Base-by-base conservation (phyloP, 805 yeast species). In the Cyberlindnera misumaiensis region DNA sequence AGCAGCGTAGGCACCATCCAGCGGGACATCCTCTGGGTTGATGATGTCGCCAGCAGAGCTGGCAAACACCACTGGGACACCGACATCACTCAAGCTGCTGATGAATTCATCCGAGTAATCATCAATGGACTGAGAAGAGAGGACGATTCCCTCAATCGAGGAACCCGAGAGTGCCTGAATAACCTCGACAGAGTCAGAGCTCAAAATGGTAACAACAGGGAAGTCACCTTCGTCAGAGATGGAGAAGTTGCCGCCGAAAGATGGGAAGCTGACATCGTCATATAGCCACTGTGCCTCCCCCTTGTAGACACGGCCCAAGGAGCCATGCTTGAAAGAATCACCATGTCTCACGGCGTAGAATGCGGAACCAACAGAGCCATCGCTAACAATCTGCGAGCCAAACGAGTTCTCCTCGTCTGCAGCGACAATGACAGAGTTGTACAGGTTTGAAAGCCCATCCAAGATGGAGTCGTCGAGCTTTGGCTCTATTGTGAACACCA, bases 401-500 rank as follows among this genome's bases (percentile, higher is more conserved):
- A 62, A 59, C 10, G 57, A 40, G 29, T 60, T 56, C 33, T 47
- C 46, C 38, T 56, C 53, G 40, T 57, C 56, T 3, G 71, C 51
- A 2, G 78, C 78, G 32, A 72, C 67, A 2, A 62, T 60, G 30
- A 72, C 63, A 2, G 77, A 73, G 45, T 72, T 75, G 44, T 68
- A 68, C 40, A 73, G 58, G 51, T 73, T 71, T 65, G 67, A 65
- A 1, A 72, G 71, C 2, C 77, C 77, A 48, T 71, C 77, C 1
- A 72, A 62, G 14, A 73, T 60, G 8, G 75, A 67, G 27, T 74
- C 68, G n/a, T 70, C 61, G 0, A 75, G 73, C 41, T 75, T 57
- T 72, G 72, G 68, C 14, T 71, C 60, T 1, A 77, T 76, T 42
- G 77, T 70, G 55, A 73, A 51, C 6, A 73, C 75, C 36, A 73